Percentiles rank a stretch among this genome's conserved stretches.
Evolutionary conservation across 2,329 filamentous ascomycete genomes (phyloP).

Genomic region (Drechslerella coelobrocha): DNA sequence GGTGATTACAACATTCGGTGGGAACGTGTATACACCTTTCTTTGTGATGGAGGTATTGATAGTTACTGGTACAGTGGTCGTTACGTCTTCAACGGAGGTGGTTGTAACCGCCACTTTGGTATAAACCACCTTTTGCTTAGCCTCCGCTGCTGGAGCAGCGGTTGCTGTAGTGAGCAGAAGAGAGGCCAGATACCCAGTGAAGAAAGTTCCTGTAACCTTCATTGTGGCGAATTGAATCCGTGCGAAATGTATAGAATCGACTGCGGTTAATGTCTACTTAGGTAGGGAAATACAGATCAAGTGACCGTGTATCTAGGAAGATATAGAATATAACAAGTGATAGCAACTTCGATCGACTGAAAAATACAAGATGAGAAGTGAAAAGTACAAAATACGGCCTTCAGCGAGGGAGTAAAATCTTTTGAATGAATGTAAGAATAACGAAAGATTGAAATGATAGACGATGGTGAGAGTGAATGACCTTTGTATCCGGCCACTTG

Average conservation of each 20-base stretch:
- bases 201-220: constrained; percentile 7
- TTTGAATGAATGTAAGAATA: not conserved
- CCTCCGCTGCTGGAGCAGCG: constrained; percentile 8
- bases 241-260: too few species aligned
- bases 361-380: too few species aligned
- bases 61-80: constrained; percentile 23
- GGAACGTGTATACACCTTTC: constrained; percentile 28
- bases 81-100: constrained; percentile 15
- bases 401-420: too few species aligned
- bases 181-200: constrained; percentile 2
- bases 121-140: constrained; percentile 19
- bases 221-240: constrained; percentile 13
- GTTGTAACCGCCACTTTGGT: constrained; percentile 20
- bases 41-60: constrained; percentile 24
- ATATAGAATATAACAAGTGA: too few species aligned
- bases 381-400: too few species aligned
- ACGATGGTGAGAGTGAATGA: not conserved
- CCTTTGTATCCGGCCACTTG: not conserved
- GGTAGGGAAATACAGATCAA: too few species aligned
- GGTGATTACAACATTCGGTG: constrained; percentile 19
- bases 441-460: not conserved
- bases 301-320: too few species aligned
- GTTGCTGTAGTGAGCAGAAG: constrained; percentile 6
- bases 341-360: too few species aligned
- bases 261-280: too few species aligned